phyloP scores from a whole-genome alignment of 371 early-diverging fungal species.

The Rhizopus arrhizus region DNA sequence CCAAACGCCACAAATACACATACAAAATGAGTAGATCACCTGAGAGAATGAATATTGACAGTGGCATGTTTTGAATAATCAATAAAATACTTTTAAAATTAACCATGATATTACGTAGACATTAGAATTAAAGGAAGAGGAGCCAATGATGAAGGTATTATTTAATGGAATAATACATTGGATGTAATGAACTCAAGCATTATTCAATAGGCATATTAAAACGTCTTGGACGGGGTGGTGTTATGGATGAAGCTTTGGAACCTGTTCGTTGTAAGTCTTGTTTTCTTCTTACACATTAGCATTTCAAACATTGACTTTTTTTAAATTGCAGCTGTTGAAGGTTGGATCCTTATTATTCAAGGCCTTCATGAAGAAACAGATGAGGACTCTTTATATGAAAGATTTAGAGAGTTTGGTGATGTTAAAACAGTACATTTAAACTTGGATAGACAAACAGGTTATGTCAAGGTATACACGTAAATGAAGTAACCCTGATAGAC shows the following conservation, averaged over 20 bases:
- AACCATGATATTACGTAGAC: neutral
- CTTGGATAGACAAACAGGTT: constrained; percentile 92
- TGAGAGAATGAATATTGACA: constrained; percentile 64
- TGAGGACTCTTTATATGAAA: constrained; percentile 89
- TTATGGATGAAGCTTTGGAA: constrained; percentile 34
- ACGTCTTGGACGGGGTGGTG: constrained; percentile 22
- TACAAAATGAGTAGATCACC: constrained; percentile 29
- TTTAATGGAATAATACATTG: neutral
- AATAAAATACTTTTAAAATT: neutral
- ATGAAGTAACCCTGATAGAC: too few species aligned
- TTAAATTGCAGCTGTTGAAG: constrained; percentile 76
- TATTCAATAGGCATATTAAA: neutral
- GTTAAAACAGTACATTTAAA: constrained; percentile 90
- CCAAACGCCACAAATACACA: neutral
- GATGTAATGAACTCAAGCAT: neutral
- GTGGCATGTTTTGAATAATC: constrained; percentile 37
- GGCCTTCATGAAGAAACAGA: constrained; percentile 93
- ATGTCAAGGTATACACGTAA: constrained; percentile 74
- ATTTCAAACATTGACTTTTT: neutral
- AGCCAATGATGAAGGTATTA: neutral
- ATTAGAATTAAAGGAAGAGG: constrained; percentile 22
- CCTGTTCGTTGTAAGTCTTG: constrained; percentile 65
- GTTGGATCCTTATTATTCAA: constrained; percentile 92
- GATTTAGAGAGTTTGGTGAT: constrained; percentile 87
- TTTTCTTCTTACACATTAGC: neutral